Evolutionary conservation across 2,329 filamentous ascomycete genomes (phyloP).

Genomic region (Pseudogymnoascus verrucosus): DNA sequence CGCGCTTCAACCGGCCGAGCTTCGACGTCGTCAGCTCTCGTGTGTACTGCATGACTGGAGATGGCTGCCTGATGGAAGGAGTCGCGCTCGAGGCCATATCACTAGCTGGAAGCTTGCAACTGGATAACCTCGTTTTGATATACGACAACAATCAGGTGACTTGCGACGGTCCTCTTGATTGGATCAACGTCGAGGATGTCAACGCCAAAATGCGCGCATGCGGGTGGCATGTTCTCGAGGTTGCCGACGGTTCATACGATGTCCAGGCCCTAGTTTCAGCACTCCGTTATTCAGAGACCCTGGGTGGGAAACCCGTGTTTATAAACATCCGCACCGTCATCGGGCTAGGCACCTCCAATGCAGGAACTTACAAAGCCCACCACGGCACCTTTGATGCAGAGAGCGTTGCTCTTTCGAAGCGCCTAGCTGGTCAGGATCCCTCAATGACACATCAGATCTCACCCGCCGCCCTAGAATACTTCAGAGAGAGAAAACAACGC

Average conservation of each 20-base stretch:
- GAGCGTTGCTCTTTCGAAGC: conserved; percentile 34
- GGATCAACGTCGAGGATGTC: conserved; percentile 38
- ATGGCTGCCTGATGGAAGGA: conserved; percentile 40
- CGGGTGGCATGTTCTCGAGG: conserved; percentile 40
- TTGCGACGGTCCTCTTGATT: conserved; percentile 37
- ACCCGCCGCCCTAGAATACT: too few relatives aligned
- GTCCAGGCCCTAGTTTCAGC: conserved; percentile 33
- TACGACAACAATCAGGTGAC: conserved; percentile 44
- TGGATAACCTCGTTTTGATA: conserved; percentile 39
- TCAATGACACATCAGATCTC: too few relatives aligned
- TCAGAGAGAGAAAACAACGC: too few relatives aligned
- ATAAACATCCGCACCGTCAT: conserved; percentile 41
- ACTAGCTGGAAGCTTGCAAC: conserved; percentile 31
- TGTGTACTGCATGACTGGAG: conserved; percentile 40
- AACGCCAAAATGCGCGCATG: conserved; percentile 39
- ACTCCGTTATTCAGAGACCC: conserved; percentile 31
- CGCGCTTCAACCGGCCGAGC: conserved; percentile 35
- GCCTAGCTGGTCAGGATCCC: too few relatives aligned
- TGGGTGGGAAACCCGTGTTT: conserved; percentile 37
- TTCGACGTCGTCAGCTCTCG: conserved; percentile 34
- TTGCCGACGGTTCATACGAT: conserved; percentile 36
- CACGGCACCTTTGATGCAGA: conserved; percentile 40
- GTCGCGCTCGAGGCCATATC: conserved; percentile 39
- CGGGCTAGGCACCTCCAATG: conserved; percentile 33
- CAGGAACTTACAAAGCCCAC: conserved; percentile 39